Evolutionary conservation across 1,139 yeast species (phyloP), one percentile per base, ranked within the genome.

Genomic region (Kluyveromyces sp.): DNA sequence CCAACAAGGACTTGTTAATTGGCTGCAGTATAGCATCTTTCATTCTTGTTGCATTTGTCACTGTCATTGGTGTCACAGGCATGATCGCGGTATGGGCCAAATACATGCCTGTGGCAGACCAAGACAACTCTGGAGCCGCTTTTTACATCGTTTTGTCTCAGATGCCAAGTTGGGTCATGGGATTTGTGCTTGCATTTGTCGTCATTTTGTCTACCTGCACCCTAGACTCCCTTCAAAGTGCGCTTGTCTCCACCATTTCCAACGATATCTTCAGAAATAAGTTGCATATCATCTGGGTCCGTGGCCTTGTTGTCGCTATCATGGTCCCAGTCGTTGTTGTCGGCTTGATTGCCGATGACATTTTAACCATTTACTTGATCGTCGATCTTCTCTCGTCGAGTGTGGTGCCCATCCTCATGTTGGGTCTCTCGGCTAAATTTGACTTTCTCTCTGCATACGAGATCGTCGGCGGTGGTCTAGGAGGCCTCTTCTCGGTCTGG

Each of bases 51-150:
- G 69, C 71, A 17, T 72, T 87, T 47, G 76, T 81, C 52, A 76
- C 85, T 1, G 71, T 87, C 41, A 78, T 83, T 42, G 97, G 96
- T 25, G 71, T 79, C 41, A 77, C 95, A 2, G 97, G 96, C 3
- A 73, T 89, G 52, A 64, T 88, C 45, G 96, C 95, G 1, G 95
- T 85, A 18, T 89, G 96, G 96, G 77, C 87, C 2, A 94, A 94
- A 1, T 75, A 80, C 49, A 67, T 84, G 50, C 65, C 63, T 11
- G 76, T 80, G n/a, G 75, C 73, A 20, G 85, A 79, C 58, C 73
- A 66, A 9, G 70, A 72, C 29, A 84, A 85, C 13, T 72, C 75
- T 30, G 73, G 79, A 50, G 82, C 87, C 2, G 69, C 77, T 1
- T 83, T 89, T 54, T 89, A 76, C 66, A 67, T 82, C 48, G 69